phyloP scores from a whole-genome alignment of 2,329 filamentous ascomycete genomes.

The Aspergillus pseudoterreus region DNA sequence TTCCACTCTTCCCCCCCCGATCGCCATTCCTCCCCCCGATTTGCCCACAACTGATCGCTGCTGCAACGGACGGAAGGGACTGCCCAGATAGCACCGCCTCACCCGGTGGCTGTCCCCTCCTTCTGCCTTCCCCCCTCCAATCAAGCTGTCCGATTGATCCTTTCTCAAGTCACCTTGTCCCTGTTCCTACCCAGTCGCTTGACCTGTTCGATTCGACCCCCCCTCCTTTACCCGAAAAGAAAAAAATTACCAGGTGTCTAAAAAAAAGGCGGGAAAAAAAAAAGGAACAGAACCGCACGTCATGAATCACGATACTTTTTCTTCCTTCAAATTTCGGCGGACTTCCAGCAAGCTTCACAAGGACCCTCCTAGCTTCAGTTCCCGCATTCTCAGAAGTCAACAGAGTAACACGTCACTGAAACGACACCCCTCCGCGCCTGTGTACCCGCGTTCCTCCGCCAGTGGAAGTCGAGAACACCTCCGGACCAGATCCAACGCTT shows the following conservation, averaged over 20 bases:
- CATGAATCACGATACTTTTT: slow-evolving; percentile 37
- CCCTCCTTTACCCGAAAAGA: slow-evolving; percentile 1
- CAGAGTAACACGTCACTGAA: slow-evolving; percentile 43
- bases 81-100: slow-evolving; percentile 21
- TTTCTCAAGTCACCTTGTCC: slow-evolving; percentile 11
- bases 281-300: slow-evolving; percentile 13
- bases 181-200: slow-evolving; percentile 14
- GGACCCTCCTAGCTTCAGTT: slow-evolving; percentile 40
- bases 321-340: slow-evolving; percentile 37
- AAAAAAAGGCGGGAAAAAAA: background rate
- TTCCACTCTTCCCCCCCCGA: background rate
- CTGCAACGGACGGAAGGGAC: slow-evolving; percentile 14
- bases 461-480: slow-evolving; percentile 39
- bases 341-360: slow-evolving; percentile 44
- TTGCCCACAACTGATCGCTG: background rate
- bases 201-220: slow-evolving; percentile 23
- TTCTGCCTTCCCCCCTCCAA: slow-evolving; percentile 16
- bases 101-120: slow-evolving; percentile 19
- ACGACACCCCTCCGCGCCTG: slow-evolving; percentile 45
- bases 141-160: slow-evolving; percentile 11
- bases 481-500: slow-evolving; percentile 44
- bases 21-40: background rate
- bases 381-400: slow-evolving; percentile 40
- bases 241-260: background rate
- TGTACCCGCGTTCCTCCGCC: slow-evolving; percentile 41